Conservation (phyloP, 1,284 basidiomycete species). For the Phellopilus nigrolimitatus region DNA sequence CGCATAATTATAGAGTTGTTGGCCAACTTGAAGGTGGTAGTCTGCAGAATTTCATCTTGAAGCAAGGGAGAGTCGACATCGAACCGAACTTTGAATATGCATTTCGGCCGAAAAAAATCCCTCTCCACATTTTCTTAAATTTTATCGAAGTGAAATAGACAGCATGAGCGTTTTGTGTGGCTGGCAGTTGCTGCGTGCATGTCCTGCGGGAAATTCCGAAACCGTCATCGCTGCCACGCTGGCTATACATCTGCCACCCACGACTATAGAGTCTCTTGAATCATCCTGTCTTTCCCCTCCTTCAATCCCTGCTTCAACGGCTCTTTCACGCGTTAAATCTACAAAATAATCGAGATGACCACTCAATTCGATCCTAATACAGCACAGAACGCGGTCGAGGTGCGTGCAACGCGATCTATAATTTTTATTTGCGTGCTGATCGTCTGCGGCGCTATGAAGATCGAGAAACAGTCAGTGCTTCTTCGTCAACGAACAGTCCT, state of each 20-base stretch:
- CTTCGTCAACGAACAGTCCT: conserved; percentile 15
- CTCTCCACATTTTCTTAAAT: too few species aligned
- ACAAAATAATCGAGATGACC: conserved; percentile 37
- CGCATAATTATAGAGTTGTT: too few species aligned
- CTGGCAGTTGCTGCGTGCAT: too few species aligned
- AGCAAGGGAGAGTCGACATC: too few species aligned
- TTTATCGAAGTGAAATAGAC: too few species aligned
- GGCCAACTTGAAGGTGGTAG: too few species aligned
- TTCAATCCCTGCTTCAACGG: conserved; percentile 8
- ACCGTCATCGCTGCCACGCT: background rate
- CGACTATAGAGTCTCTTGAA: background rate
- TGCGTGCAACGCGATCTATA: conserved; percentile 31
- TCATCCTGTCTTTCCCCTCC: conserved; percentile 21
- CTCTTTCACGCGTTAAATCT: background rate
- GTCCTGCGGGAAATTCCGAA: too few species aligned
- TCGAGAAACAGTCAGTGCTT: conserved; percentile 87
- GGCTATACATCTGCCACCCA: too few species aligned
- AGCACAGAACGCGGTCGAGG: conserved; percentile 86
- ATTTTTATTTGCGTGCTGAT: conserved; percentile 9
- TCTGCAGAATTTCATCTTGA: too few species aligned
- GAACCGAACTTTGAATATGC: too few species aligned
- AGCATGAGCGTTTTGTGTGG: too few species aligned
- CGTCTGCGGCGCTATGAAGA: conserved; percentile 41
- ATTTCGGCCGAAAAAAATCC: too few species aligned
- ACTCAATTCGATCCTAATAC: conserved; percentile 76